Evolutionary conservation across 345 rosid genomes (phyloP).

Genomic region (Eucalyptus brandiana): DNA sequence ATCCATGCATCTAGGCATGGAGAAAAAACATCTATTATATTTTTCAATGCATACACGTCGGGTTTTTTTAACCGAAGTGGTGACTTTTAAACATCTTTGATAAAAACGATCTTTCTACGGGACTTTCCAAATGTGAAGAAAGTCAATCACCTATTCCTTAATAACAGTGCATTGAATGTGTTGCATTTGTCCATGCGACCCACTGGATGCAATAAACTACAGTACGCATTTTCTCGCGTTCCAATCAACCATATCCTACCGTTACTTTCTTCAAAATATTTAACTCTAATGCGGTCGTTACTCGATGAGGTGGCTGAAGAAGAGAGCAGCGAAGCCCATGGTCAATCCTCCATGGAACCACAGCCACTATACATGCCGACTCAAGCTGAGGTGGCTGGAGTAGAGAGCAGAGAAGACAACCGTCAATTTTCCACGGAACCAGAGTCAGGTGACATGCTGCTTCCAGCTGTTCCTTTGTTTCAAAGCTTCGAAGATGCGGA

Average conservation of each 20-base stretch:
- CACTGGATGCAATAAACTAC: too few species aligned
- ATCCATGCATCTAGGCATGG: not conserved
- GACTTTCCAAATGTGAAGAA: too few species aligned
- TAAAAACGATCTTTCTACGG: too few species aligned
- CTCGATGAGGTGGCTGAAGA: not conserved
- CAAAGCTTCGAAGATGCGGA: too few species aligned
- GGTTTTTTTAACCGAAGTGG: too few species aligned
- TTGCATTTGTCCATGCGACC: fast-evolving
- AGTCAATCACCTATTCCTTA: too few species aligned
- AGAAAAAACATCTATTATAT: not conserved
- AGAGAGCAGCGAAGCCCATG: not conserved
- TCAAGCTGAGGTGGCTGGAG: not conserved
- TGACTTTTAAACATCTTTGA: fast-evolving
- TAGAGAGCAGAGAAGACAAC: not conserved
- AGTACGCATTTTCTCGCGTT: too few species aligned
- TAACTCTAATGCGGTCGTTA: not conserved
- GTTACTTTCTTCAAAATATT: too few species aligned
- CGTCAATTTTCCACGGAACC: not conserved
- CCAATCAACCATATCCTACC: not conserved
- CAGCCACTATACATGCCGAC: fast-evolving
- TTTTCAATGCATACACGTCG: fast-evolving
- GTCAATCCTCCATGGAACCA: not conserved
- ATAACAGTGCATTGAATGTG: too few species aligned
- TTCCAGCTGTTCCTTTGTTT: too few species aligned
- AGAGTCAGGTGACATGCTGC: not conserved